These are phyloP conservation scores for Astragalus glycyphyllos DNA, from an alignment of 306 rosid genomes.

Conservation along the genomic window DNA sequence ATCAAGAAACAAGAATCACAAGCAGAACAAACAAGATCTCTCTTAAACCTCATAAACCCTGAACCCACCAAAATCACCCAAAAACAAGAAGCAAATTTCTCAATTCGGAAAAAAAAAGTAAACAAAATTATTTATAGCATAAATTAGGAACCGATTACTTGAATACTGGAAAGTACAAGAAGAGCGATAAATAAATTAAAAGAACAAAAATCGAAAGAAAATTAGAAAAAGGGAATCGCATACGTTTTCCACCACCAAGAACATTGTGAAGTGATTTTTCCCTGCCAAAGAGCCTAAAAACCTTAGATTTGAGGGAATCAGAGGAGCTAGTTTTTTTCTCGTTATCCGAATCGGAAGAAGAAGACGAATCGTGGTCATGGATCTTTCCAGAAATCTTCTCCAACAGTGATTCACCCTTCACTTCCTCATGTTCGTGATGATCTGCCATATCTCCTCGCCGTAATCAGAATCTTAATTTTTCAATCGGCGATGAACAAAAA, in stretches of 20 bases:
- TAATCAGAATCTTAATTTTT: not conserved
- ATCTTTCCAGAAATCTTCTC: conserved; percentile 78
- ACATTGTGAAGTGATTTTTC: conserved; percentile 82
- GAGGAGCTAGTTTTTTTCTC: conserved; percentile 44
- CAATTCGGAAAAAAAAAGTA: not conserved
- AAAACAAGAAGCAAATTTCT: not conserved
- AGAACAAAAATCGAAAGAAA: not conserved
- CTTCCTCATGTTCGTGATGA: conserved; percentile 57
- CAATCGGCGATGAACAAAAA: conserved; percentile 33
- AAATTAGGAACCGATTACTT: not conserved
- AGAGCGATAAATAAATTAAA: not conserved
- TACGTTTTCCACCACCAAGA: conserved; percentile 96
- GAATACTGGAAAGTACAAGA: not conserved
- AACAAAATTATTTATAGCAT: not conserved
- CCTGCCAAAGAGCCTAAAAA: conserved; percentile 85
- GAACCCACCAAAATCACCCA: conserved; percentile 1
- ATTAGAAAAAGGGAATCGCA: conserved; percentile 21
- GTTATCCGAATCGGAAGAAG: conserved; percentile 72
- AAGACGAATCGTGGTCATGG: conserved; percentile 68
- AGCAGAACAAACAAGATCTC: conserved; percentile 34
- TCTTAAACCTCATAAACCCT: conserved; percentile 43
- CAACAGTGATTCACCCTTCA: conserved; percentile 60
- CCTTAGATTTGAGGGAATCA: conserved; percentile 60
- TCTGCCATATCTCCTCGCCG: conserved; percentile 52
- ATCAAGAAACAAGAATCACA: not conserved